Percentiles rank a stretch among this genome's conserved stretches.
These are phyloP conservation scores for Gastrolobium villosum DNA, from an alignment of 306 rosid species.

Conservation along the genomic window DNA sequence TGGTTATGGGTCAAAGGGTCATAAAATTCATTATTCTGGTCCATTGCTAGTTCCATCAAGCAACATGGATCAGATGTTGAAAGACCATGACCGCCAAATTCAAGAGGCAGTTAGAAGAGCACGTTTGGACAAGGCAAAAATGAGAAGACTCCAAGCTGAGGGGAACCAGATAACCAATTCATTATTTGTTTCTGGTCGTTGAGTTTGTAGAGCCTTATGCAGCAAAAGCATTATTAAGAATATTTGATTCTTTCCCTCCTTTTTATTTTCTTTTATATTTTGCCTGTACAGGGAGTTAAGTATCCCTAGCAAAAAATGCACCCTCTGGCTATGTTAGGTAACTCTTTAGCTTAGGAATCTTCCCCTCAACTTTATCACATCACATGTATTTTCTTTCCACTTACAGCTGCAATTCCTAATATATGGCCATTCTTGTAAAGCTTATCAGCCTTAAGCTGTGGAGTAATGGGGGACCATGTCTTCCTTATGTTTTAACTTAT, in stretches of 20 bases:
- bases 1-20: conserved; percentile 94
- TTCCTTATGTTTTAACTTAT: conserved; percentile 51
- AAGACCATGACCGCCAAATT: conserved; percentile 97
- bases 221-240: conserved; percentile 51
- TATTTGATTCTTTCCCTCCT: conserved; percentile 48
- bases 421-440: conserved; percentile 74
- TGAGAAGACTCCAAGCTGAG: conserved; percentile 81
- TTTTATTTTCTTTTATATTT: conserved; percentile 27
- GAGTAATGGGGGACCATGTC: conserved; percentile 56
- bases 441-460: conserved; percentile 61
- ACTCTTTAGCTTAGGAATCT: conserved; percentile 59
- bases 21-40: conserved; percentile 97
- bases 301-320: conserved; percentile 56
- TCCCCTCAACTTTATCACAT: conserved; percentile 41
- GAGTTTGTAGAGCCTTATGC: conserved; percentile 55
- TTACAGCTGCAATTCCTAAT: conserved; percentile 52
- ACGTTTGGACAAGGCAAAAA: conserved; percentile 89
- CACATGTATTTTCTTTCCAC: conserved; percentile 56
- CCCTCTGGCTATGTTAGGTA: conserved; percentile 61
- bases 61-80: conserved; percentile 97
- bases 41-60: conserved; percentile 93
- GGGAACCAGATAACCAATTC: conserved; percentile 84
- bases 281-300: conserved; percentile 57
- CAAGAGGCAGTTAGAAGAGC: conserved; percentile 96
- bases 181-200: conserved; percentile 92